A percentile compares a stretch with the other conserved stretches of the same genome.
Evolutionary conservation across 129 eudicot genomes (phyloP).

Genomic region (Artemisia tridentata): DNA sequence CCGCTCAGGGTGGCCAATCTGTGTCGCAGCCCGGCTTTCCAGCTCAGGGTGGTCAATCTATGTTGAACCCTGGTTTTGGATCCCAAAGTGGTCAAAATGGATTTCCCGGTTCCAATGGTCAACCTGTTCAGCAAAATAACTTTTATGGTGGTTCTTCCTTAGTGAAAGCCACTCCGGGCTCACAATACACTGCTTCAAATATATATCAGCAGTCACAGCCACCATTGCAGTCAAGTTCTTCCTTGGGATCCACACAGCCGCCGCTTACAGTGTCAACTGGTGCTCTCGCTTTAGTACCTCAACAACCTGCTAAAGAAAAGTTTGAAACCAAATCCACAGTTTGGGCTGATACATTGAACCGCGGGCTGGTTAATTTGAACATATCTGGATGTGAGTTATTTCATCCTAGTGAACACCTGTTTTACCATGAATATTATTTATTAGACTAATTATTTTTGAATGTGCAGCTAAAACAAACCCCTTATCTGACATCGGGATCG

Average conservation of each 20-base stretch:
- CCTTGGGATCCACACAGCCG: constrained; percentile 20
- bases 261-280: constrained; percentile 35
- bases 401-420: background rate
- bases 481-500: constrained; percentile 78
- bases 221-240: constrained; percentile 35
- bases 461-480: constrained; percentile 95
- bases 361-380: constrained; percentile 87
- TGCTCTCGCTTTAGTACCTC: constrained; percentile 62
- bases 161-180: constrained; percentile 19
- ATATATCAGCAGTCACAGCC: constrained; percentile 33
- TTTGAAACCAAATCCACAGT: constrained; percentile 90
- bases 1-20: constrained; percentile 15
- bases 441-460: constrained; percentile 1
- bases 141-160: constrained; percentile 39
- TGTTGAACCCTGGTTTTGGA: background rate
- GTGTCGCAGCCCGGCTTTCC: background rate
- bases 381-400: constrained; percentile 82
- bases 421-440: background rate
- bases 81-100: constrained; percentile 27
- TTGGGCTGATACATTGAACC: constrained; percentile 95
- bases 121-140: constrained; percentile 34
- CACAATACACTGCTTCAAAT: constrained; percentile 33
- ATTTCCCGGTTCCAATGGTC: constrained; percentile 30
- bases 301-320: constrained; percentile 53
- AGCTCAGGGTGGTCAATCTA: constrained; percentile 13